Evolutionary conservation across 495 filamentous ascomycete species (phyloP).

Genomic region (Tetracladium setigerum): DNA sequence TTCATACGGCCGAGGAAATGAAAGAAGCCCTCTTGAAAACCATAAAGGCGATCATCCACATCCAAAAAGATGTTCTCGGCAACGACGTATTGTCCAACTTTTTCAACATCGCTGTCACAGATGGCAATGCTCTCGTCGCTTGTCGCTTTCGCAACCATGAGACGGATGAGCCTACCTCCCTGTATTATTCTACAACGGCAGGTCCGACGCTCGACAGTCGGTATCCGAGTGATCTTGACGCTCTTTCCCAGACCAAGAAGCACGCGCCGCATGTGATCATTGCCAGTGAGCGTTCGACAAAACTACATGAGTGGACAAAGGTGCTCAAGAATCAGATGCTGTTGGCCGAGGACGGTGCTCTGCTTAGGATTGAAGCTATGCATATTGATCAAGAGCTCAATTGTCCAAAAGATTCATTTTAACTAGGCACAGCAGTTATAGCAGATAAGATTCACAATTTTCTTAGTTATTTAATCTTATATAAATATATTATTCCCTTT

Average conservation of each 20-base stretch:
- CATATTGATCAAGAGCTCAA: no score
- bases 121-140: constrained; percentile 33
- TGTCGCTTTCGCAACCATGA: constrained; percentile 39
- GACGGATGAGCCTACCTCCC: constrained; percentile 36
- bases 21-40: constrained; percentile 31
- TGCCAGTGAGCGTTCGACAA: constrained; percentile 42
- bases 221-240: constrained; percentile 33
- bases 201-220: constrained; percentile 40
- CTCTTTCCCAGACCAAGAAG: constrained; percentile 1
- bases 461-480: no score
- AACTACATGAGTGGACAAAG: constrained; percentile 37
- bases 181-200: constrained; percentile 40
- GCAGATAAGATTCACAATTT: no score
- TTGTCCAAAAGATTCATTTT: no score
- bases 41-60: constrained; percentile 29
- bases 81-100: constrained; percentile 29
- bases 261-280: constrained; percentile 42
- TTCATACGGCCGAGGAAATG: constrained; percentile 31
- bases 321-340: constrained; percentile 33
- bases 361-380: no score
- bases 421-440: no score
- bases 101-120: constrained; percentile 34
- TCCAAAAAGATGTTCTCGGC: constrained; percentile 32
- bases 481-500: no score
- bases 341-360: no score